Conservation (phyloP, 768 basidiomycete genomes). For the Tricholoma saponaceum region DNA sequence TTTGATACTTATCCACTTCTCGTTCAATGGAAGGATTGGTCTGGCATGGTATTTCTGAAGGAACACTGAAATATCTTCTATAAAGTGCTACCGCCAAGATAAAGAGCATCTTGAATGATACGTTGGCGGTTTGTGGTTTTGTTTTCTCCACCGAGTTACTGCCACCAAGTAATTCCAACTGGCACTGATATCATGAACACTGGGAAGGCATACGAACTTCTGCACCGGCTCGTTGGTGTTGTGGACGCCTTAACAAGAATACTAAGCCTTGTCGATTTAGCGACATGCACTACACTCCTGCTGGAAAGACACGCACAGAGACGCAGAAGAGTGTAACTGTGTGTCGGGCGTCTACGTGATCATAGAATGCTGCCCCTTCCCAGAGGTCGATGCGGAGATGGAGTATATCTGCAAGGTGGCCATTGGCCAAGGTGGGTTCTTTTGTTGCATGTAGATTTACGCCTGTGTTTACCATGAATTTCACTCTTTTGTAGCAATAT, state of each 20-base stretch:
- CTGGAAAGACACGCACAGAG: constrained; percentile 23
- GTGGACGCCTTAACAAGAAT: constrained; percentile 9
- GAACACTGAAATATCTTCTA: constrained; percentile 9
- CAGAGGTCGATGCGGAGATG: constrained; percentile 25
- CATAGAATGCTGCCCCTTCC: constrained; percentile 26
- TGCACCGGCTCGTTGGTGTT: constrained; percentile 9
- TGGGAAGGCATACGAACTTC: constrained; percentile 16
- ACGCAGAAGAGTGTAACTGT: constrained; percentile 23
- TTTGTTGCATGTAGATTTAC: too few species aligned
- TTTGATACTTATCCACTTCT: background rate
- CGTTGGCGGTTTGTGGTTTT: constrained; percentile 17
- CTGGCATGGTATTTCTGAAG: constrained; percentile 16
- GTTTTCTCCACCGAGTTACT: background rate
- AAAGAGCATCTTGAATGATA: constrained; percentile 24
- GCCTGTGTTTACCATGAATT: too few species aligned
- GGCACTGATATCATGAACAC: too few species aligned
- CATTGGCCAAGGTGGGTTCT: constrained; percentile 22
- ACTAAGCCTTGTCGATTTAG: constrained; percentile 19
- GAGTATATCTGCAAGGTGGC: constrained; percentile 24
- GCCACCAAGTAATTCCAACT: background rate
- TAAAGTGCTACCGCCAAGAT: constrained; percentile 11
- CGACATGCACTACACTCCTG: constrained; percentile 13
- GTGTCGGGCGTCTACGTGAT: constrained; percentile 16
- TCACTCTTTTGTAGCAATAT: too few species aligned
- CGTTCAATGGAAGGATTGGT: constrained; percentile 1